phyloP scores from a whole-genome alignment of 2,329 filamentous ascomycete species.

The Plectosphaerella cucumerina region DNA sequence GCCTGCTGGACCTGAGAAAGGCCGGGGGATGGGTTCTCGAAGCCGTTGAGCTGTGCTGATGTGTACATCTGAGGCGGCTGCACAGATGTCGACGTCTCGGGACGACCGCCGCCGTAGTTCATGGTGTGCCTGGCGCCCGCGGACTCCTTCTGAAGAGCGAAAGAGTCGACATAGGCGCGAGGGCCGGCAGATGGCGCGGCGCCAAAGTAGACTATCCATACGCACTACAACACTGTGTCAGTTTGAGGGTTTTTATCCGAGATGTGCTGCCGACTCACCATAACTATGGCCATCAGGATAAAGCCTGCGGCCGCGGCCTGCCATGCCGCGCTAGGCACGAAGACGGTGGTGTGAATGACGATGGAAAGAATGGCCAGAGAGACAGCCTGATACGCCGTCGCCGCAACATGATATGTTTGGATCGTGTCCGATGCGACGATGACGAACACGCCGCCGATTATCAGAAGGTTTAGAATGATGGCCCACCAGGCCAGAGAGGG shows the following conservation, averaged over 20 bases:
- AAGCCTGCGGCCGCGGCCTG: slow-evolving; percentile 90
- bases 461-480: slow-evolving; percentile 77
- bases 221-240: slow-evolving; percentile 53
- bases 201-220: slow-evolving; percentile 99
- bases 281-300: slow-evolving; percentile 88
- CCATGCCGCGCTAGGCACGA: slow-evolving; percentile 65
- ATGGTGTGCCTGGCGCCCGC: slow-evolving; percentile 65
- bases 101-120: slow-evolving; percentile 71
- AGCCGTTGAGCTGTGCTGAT: slow-evolving; percentile 88
- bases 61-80: slow-evolving; percentile 95
- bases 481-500: slow-evolving; percentile 94
- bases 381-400: slow-evolving; percentile 81
- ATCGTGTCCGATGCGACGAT: slow-evolving; percentile 81
- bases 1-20: slow-evolving; percentile 50
- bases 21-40: slow-evolving; percentile 89
- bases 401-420: slow-evolving; percentile 85
- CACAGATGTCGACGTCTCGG: slow-evolving; percentile 76
- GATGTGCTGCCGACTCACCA: slow-evolving; percentile 52
- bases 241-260: background rate
- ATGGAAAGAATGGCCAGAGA: slow-evolving; percentile 83
- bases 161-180: slow-evolving; percentile 91
- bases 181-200: slow-evolving; percentile 83
- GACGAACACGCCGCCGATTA: slow-evolving; percentile 74
- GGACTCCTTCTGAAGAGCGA: slow-evolving; percentile 86
- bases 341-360: slow-evolving; percentile 81